Evolutionary conservation across 352 stramenopile genomes (phyloP).

Genomic region (Phytophthora lateralis): DNA sequence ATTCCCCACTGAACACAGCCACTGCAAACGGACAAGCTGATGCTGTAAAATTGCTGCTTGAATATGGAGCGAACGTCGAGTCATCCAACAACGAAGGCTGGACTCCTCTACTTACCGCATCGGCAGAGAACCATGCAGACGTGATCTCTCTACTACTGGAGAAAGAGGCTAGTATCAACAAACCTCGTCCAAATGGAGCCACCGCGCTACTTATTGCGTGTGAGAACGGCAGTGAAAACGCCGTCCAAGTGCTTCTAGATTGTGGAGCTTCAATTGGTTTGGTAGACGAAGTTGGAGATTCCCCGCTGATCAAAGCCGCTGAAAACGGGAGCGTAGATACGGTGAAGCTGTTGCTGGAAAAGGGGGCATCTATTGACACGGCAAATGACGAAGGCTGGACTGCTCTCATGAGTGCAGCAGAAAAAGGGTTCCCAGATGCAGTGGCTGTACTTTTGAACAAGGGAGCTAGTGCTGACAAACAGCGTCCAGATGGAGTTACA

Average conservation of each 20-base stretch:
- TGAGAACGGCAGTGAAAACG: neutral
- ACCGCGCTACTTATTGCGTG: constrained; percentile 7
- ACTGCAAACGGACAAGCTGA: neutral
- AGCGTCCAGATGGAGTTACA: neutral
- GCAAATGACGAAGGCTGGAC: constrained; percentile 3
- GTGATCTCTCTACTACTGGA: constrained; percentile 9
- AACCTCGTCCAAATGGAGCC: neutral
- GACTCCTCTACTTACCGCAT: constrained; percentile 15
- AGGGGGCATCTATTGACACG: constrained; percentile 2
- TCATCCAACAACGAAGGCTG: constrained; percentile 5
- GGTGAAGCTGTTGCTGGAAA: constrained; percentile 3
- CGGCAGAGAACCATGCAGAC: neutral
- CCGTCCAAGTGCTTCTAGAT: constrained; percentile 5
- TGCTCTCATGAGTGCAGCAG: constrained; percentile 10
- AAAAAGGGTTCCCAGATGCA: neutral
- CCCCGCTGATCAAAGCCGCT: constrained; percentile 9
- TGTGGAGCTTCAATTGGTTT: constrained; percentile 3
- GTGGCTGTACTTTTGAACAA: constrained; percentile 8
- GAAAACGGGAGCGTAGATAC: neutral
- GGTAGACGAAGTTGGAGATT: constrained; percentile 9
- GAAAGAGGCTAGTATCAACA: constrained; percentile 6
- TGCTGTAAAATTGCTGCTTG: constrained; percentile 2
- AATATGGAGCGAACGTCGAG: neutral
- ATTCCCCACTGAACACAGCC: neutral
- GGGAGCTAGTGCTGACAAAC: constrained; percentile 11